These are phyloP conservation scores for Fragilaria crotonensis DNA, from an alignment of 108 stramenopile species.

Conservation along the genomic window DNA sequence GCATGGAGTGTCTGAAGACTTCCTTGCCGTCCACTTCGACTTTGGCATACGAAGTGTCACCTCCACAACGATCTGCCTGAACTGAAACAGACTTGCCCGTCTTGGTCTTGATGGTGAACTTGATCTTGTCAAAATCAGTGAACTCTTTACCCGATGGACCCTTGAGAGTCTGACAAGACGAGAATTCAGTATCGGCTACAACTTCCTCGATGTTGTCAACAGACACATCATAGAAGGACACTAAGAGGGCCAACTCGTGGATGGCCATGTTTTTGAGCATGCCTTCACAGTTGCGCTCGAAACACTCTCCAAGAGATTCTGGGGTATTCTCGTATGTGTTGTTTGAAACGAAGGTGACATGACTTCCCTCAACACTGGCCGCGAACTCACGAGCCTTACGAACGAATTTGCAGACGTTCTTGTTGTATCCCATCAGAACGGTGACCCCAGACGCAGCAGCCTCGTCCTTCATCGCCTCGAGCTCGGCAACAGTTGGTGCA, in stretches of 20 bases:
- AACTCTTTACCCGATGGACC: conserved; percentile 78
- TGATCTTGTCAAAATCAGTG: conserved; percentile 91
- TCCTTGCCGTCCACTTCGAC: conserved; percentile 74
- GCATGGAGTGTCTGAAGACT: conserved; percentile 81
- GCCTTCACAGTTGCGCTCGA: conserved; percentile 89
- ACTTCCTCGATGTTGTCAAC: conserved; percentile 82
- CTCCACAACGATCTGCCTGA: conserved; percentile 88
- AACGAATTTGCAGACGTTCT: conserved; percentile 92
- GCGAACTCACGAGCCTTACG: conserved; percentile 68
- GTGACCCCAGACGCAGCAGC: conserved; percentile 62
- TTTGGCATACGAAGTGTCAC: conserved; percentile 69
- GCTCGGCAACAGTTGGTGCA: conserved; percentile 79
- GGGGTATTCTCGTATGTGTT: conserved; percentile 86
- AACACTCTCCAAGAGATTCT: conserved; percentile 82
- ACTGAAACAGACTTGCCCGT: conserved; percentile 79
- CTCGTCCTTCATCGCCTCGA: conserved; percentile 71
- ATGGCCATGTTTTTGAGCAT: conserved; percentile 96
- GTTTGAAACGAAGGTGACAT: conserved; percentile 87
- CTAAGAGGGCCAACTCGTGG: conserved; percentile 85
- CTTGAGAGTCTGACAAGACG: conserved; percentile 67
- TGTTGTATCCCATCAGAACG: conserved; percentile 94
- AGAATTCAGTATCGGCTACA: conserved; percentile 79
- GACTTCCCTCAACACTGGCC: conserved; percentile 39
- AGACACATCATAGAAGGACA: conserved; percentile 80
- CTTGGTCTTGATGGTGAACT: conserved; percentile 93